phyloP scores from a whole-genome alignment of 306 rosid species.

The Dalbergia oliveri region DNA sequence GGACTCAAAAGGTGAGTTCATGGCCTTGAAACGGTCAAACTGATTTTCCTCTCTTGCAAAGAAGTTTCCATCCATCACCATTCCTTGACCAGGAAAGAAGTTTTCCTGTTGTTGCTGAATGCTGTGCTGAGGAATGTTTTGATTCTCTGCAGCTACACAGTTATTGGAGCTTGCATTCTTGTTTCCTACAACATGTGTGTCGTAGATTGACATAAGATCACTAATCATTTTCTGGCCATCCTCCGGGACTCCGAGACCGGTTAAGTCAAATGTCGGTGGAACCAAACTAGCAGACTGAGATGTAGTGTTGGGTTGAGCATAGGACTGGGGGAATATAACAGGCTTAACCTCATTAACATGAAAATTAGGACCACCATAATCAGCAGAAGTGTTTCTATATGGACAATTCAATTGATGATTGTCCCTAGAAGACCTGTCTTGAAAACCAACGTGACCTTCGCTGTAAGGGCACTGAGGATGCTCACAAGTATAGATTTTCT shows the following conservation, averaged over 20 bases:
- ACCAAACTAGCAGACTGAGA: slow-evolving; percentile 52
- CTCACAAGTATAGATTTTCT: slow-evolving; percentile 65
- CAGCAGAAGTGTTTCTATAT: slow-evolving; percentile 41
- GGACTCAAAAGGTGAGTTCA: slow-evolving; percentile 56
- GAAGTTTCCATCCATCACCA: slow-evolving; percentile 58
- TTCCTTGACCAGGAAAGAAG: slow-evolving; percentile 57
- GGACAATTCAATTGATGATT: slow-evolving; percentile 68
- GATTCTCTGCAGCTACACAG: slow-evolving; percentile 45
- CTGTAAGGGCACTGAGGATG: slow-evolving; percentile 69
- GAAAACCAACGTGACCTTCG: slow-evolving; percentile 60
- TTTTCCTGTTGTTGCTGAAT: slow-evolving; percentile 56
- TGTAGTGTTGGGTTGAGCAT: slow-evolving; percentile 55
- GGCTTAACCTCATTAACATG: slow-evolving; percentile 68
- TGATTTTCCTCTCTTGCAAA: slow-evolving; percentile 58
- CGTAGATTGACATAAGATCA: slow-evolving; percentile 67
- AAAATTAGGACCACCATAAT: slow-evolving; percentile 52
- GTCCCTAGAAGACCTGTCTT: slow-evolving; percentile 71
- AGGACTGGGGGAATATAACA: slow-evolving; percentile 57
- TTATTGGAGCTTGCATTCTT: slow-evolving; percentile 42
- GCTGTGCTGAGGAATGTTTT: slow-evolving; percentile 50
- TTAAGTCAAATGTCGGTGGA: slow-evolving; percentile 57
- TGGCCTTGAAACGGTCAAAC: slow-evolving; percentile 61
- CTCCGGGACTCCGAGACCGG: slow-evolving; percentile 68
- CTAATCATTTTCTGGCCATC: slow-evolving; percentile 66
- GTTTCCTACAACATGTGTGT: slow-evolving; percentile 56